Base-by-base conservation (phyloP, 2,329 filamentous ascomycete genomes). In the Venturia pyrina region DNA sequence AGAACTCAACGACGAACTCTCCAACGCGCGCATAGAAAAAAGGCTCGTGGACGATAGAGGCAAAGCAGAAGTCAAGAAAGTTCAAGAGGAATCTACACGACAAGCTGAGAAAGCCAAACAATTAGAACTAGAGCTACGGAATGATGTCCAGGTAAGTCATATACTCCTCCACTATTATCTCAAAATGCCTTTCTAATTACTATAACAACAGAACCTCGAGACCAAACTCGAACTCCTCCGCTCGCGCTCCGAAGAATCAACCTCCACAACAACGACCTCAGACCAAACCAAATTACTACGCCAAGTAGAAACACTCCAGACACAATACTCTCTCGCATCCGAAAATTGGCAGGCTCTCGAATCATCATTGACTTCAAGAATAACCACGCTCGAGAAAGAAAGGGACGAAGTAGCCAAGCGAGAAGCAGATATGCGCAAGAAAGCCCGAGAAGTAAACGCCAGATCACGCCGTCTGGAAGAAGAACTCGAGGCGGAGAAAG, bases 291-390 rank as follows among this genome's bases (percentile, higher is more conserved):
- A 97, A 75, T 81, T 98, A 50, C 81, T 98, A 56, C 87, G 95
- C 50, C 96, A 99, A 76, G 89, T 99, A 65, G 95, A 99, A 78
- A 97, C 91, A 0, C 79, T 99, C 46, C 95, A 99, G 76, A 95
- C 90, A 7, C 96, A 99, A 75, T 96, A 99, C 76, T 87, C 92
- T 0, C 87, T 96, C 65, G 95, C 95, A 1, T 95, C 91, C 70
- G 91, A 96, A 73, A 99, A 99, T 71, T 99, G 96, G 95, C 93
- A 97, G 73, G 91, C 92, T 0, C 96, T 99, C 68, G 93, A 99
- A 76, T 86, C 89, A 11, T 96, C 90, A 2, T 78, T 99, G 41
- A 84, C 93, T 63, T 86, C 90, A 28, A 86, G 93, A 66, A 83
- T 95, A 13, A 83, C 87, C 4, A 88, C 81, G 62, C 80, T 98